Evolutionary conservation across 1,139 yeast genomes (phyloP).

Genomic region (Suhomyces guaymorum): DNA sequence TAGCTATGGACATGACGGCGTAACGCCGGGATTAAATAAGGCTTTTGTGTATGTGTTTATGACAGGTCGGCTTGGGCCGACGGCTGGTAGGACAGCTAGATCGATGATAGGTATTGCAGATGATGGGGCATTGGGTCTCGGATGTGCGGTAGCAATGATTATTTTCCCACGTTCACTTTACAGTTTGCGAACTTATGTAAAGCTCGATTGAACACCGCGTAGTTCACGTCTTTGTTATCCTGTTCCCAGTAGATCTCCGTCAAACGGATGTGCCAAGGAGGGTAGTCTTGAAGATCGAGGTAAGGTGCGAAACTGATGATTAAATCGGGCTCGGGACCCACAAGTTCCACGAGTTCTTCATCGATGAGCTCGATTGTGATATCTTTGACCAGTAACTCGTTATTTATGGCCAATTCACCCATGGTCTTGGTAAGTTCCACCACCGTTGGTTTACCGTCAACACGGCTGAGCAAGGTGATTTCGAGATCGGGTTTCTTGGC

Average conservation of each 20-base stretch:
- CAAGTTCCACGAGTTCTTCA: constrained; percentile 70
- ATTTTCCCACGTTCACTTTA: constrained; percentile 86
- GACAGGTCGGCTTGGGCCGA: no score
- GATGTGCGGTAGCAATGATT: no score
- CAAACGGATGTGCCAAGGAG: constrained; percentile 96
- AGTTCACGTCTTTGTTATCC: constrained; percentile 75
- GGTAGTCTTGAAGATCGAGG: constrained; percentile 88
- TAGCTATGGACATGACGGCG: no score
- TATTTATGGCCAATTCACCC: constrained; percentile 68
- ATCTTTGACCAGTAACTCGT: constrained; percentile 65
- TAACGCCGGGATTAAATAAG: no score
- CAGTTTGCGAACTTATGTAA: constrained; percentile 76
- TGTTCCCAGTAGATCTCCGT: constrained; percentile 91
- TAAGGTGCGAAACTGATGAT: constrained; percentile 81
- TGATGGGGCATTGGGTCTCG: no score
- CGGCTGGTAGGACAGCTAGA: no score
- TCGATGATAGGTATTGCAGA: no score
- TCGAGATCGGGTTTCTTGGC: constrained; percentile 51
- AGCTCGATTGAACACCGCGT: constrained; percentile 84
- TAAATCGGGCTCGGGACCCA: constrained; percentile 89
- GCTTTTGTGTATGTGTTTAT: no score
- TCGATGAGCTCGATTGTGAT: constrained; percentile 75
- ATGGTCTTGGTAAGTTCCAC: constrained; percentile 86
- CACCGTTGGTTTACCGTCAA: constrained; percentile 88
- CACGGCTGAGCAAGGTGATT: constrained; percentile 64